phyloP scores from a whole-genome alignment of 768 basidiomycete genomes.

The Suillus cothurnatus region DNA sequence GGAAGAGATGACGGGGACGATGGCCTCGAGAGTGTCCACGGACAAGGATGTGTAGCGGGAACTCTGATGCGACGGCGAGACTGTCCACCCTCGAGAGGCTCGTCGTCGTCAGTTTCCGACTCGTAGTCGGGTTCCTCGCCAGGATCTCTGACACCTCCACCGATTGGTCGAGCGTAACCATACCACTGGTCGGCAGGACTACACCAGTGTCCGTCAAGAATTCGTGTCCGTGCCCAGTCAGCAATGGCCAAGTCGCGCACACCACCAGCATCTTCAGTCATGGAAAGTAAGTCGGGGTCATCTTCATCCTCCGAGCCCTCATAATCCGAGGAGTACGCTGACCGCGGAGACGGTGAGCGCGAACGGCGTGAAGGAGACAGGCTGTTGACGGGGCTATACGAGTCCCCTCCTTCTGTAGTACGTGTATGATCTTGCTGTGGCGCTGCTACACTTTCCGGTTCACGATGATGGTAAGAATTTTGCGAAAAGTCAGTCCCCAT shows the following conservation, averaged over 20 bases:
- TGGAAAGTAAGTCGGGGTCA: slow-evolving; percentile 43
- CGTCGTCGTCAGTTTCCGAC: slow-evolving; percentile 29
- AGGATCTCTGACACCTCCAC: slow-evolving; percentile 31
- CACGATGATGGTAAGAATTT: slow-evolving; percentile 15
- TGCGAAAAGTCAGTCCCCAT: slow-evolving; percentile 34
- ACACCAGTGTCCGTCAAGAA: slow-evolving; percentile 77
- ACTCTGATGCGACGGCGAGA: slow-evolving; percentile 24
- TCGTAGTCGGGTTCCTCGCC: slow-evolving; percentile 30
- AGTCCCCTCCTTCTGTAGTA: slow-evolving; percentile 10
- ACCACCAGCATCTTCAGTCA: slow-evolving; percentile 49
- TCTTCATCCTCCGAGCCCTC: slow-evolving; percentile 45
- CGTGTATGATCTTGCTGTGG: slow-evolving; percentile 9
- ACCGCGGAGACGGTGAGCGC: slow-evolving; percentile 33
- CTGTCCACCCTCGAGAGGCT: slow-evolving; percentile 20
- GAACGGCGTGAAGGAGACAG: slow-evolving; percentile 32
- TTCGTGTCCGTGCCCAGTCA: slow-evolving; percentile 72
- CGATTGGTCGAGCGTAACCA: slow-evolving; percentile 42
- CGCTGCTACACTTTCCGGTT: slow-evolving; percentile 7
- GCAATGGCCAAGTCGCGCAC: slow-evolving; percentile 59
- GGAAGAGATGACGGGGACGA: slow-evolving; percentile 21
- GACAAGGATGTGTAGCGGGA: slow-evolving; percentile 53
- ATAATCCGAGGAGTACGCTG: slow-evolving; percentile 33
- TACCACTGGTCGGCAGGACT: slow-evolving; percentile 76
- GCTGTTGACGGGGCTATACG: slow-evolving; percentile 23
- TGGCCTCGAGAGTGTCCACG: slow-evolving; percentile 51